Percentiles rank a stretch among this genome's conserved stretches.
phyloP scores from a whole-genome alignment of 2,329 filamentous ascomycete species.

The Fusarium coicis region DNA sequence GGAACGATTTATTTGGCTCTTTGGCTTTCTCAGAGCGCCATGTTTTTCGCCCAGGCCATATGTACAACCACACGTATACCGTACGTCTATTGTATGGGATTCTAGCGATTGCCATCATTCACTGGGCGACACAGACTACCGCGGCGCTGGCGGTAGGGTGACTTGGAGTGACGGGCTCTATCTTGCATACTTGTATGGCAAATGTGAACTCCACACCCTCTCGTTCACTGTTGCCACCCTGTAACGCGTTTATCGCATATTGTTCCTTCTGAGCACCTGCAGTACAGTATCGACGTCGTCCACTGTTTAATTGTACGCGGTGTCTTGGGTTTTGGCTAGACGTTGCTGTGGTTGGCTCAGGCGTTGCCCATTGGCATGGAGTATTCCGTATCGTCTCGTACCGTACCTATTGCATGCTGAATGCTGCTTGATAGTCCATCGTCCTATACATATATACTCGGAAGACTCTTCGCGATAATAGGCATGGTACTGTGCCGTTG shows the following conservation, averaged over 20 bases:
- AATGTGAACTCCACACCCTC: constrained; percentile 12
- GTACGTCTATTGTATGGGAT: constrained; percentile 29
- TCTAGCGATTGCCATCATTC: constrained; percentile 37
- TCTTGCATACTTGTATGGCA: neutral
- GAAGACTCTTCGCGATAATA: neutral
- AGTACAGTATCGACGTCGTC: neutral
- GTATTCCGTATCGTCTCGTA: neutral
- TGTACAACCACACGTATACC: neutral
- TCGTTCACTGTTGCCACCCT: neutral
- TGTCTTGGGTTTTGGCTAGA: neutral
- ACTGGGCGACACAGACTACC: constrained; percentile 13
- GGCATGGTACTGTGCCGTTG: neutral
- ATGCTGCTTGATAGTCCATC: neutral
- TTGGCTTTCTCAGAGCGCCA: constrained; percentile 26
- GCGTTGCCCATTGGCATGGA: neutral
- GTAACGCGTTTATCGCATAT: neutral
- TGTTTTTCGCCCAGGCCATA: constrained; percentile 5
- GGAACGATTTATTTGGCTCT: constrained; percentile 18
- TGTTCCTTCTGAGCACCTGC: neutral
- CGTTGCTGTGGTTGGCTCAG: constrained; percentile 3
- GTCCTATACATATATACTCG: neutral
- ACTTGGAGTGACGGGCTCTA: neutral
- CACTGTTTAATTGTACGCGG: neutral
- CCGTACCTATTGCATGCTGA: neutral
- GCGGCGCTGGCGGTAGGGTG: neutral